A percentile compares a stretch with the other conserved stretches of the same genome.
These are phyloP conservation scores for Mycena indigotica DNA, from an alignment of 768 basidiomycete species.

Conservation along the genomic window DNA sequence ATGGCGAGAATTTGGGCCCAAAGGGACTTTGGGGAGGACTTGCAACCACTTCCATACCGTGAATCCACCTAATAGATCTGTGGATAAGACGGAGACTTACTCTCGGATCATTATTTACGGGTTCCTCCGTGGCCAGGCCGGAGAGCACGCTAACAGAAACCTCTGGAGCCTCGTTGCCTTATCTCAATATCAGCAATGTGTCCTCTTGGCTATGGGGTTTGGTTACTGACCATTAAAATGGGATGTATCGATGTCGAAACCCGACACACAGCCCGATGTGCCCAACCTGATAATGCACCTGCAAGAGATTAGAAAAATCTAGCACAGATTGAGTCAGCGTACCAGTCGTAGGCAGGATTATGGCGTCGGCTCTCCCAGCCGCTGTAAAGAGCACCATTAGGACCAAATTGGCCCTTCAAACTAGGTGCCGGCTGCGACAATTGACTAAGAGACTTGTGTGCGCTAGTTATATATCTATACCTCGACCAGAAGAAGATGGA, in stretches of 20 bases:
- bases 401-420: conserved; percentile 95
- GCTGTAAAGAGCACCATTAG: conserved; percentile 90
- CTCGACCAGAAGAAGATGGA: conserved; percentile 79
- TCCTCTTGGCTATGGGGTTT: conserved; percentile 4
- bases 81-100: conserved; percentile 40
- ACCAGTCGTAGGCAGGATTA: conserved; percentile 91
- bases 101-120: conserved; percentile 50
- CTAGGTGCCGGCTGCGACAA: conserved; percentile 72
- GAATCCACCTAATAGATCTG: background rate
- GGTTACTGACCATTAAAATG: conserved; percentile 79
- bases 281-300: conserved; percentile 94
- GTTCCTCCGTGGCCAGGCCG: conserved; percentile 43
- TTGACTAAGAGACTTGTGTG: conserved; percentile 3
- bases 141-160: conserved; percentile 71
- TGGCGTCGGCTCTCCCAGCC: conserved; percentile 96
- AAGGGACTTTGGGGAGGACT: conserved; percentile 70
- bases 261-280: conserved; percentile 67
- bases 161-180: conserved; percentile 86
- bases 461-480: conserved; percentile 30
- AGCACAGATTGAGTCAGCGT: conserved; percentile 1
- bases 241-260: conserved; percentile 94
- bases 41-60: conserved; percentile 65
- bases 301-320: background rate
- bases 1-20: conserved; percentile 87
- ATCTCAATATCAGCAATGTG: background rate